These are phyloP conservation scores for Taiwanofungus camphoratus DNA, from an alignment of 1,284 basidiomycete genomes.

Conservation along the genomic window DNA sequence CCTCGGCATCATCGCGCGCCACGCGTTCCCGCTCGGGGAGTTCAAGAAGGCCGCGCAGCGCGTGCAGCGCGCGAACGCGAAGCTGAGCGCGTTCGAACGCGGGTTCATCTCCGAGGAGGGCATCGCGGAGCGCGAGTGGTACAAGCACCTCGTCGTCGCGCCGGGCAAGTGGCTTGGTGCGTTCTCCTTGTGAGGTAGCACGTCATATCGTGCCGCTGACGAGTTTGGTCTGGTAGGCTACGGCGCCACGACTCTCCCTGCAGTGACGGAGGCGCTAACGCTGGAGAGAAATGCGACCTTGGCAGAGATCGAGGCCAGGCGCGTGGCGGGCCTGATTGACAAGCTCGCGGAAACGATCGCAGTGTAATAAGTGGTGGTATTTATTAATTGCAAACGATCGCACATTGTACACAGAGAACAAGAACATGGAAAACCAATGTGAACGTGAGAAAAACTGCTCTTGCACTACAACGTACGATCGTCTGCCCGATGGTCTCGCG, in stretches of 20 bases:
- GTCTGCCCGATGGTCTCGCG: too few relatives aligned
- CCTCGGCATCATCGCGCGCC: slow-evolving; percentile 13
- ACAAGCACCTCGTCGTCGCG: slow-evolving; percentile 79
- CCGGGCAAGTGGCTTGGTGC: slow-evolving; percentile 86
- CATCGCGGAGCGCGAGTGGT: slow-evolving; percentile 81
- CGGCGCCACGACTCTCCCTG: slow-evolving; percentile 83
- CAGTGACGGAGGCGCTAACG: slow-evolving; percentile 74
- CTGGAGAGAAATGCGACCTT: slow-evolving; percentile 60
- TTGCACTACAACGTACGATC: too few relatives aligned
- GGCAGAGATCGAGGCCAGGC: slow-evolving; percentile 59
- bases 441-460: too few relatives aligned
- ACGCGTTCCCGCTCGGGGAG: slow-evolving; percentile 10
- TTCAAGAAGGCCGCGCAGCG: slow-evolving; percentile 58
- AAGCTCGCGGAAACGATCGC: slow-evolving; percentile 19
- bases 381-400: too few relatives aligned
- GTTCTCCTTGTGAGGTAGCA: slow-evolving; percentile 21
- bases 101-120: slow-evolving; percentile 83
- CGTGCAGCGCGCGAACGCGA: slow-evolving; percentile 64
- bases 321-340: slow-evolving; percentile 53
- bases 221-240: slow-evolving; percentile 47
- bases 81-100: slow-evolving; percentile 71
- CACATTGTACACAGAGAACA: too few relatives aligned
- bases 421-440: too few relatives aligned
- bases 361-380: slow-evolving; percentile 9
- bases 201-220: slow-evolving; percentile 1